Base-by-base conservation (phyloP, 768 basidiomycete genomes). In the Galerina marginata region DNA sequence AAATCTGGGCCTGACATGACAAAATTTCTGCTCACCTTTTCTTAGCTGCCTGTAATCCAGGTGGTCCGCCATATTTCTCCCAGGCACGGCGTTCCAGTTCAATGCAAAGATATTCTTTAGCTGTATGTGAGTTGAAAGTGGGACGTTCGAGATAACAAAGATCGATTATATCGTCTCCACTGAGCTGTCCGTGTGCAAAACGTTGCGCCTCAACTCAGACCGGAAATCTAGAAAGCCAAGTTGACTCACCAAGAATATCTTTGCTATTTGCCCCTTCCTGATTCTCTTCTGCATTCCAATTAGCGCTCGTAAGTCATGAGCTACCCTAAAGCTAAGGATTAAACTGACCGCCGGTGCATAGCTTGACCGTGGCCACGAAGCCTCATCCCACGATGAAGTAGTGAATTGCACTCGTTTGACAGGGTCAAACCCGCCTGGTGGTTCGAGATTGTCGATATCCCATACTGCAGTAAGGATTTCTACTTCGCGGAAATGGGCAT, bases 21-120 rank as follows among this genome's bases (percentile, higher is more conserved):
- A 7, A 15, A 26, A 49, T 25, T 25, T n/a, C 15, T 2, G 14
- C 51, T 52, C 25, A 55, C 49, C 42, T 33, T 9, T 44, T 39
- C 12, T 20, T 48, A 10, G 61, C 55, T 48, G 51, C 33, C 37
- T 58, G 39, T 10, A 65, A 64, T 20, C 55, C 62, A n/a, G 55
- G 61, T 9, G 67, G 67, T 33, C 70, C 65, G 7, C 69, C 69
- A 49, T 70, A 61, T 44, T 70, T 71, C 39, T 26, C 54, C 70
- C 69, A 70, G 0, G 67, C 69, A 56, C 55, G 54, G 14, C 64
- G 56, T 57, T 69, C 69, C 20, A 71, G 59, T 39, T 67, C 67
- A 7, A 60, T 52, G 52, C 65, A 65, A n/a, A 60, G 63, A 51
- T 70, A 68, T 12, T 15, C 29, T 14, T 61, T 57, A 20, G 50